Conservation (phyloP, 2,329 filamentous ascomycete genomes). For the Talaromyces sp. region DNA sequence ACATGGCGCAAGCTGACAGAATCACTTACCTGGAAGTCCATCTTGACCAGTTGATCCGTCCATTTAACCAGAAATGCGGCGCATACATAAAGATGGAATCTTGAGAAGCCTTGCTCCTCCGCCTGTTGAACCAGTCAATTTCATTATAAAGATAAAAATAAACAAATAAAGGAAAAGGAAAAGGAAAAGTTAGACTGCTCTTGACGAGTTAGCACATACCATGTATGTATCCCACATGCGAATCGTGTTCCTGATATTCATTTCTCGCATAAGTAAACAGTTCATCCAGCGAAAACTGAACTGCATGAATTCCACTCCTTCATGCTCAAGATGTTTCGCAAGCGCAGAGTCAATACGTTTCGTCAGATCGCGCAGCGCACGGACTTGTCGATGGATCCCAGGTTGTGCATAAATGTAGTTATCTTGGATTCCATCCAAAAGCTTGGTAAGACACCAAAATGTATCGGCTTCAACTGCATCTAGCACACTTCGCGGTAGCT, state of each 20-base stretch:
- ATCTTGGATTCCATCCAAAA: slow-evolving; percentile 98
- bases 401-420: slow-evolving; percentile 98
- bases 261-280: slow-evolving; percentile 94
- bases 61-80: slow-evolving; percentile 98
- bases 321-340: slow-evolving; percentile 84
- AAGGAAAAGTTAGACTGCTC: too few relatives aligned
- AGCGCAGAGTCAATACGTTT: slow-evolving; percentile 82
- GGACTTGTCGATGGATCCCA: slow-evolving; percentile 92
- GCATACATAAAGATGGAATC: slow-evolving; percentile 97
- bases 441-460: slow-evolving; percentile 97
- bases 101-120: slow-evolving; percentile 97
- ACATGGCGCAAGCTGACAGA: background rate
- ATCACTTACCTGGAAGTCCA: slow-evolving; percentile 75
- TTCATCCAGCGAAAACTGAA: slow-evolving; percentile 99
- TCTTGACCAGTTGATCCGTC: slow-evolving; percentile 90
- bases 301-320: slow-evolving; percentile 97
- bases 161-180: background rate
- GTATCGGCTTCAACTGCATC: slow-evolving; percentile 97
- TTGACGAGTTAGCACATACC: slow-evolving; percentile 54
- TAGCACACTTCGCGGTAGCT: slow-evolving; percentile 84
- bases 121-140: slow-evolving; percentile 61
- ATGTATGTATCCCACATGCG: slow-evolving; percentile 99
- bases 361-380: slow-evolving; percentile 84
- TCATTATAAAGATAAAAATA: background rate
- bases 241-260: slow-evolving; percentile 94